Evolutionary conservation across 2,329 filamentous ascomycete genomes (phyloP).

Genomic region (Monosporascus sp.): DNA sequence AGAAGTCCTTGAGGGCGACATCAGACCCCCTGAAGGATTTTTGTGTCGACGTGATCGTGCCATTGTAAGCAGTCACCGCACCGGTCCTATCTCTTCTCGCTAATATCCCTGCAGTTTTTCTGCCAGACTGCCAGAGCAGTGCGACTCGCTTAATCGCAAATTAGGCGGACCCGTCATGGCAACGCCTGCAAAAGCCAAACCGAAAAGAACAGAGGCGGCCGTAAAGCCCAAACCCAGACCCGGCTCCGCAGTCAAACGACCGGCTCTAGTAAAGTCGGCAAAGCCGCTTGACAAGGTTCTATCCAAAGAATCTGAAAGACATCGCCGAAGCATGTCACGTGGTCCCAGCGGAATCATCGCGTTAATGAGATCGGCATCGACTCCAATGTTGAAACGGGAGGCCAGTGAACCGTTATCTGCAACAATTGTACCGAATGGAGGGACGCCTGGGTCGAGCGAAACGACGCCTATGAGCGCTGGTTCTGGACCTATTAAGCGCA

Average conservation of each 20-base stretch:
- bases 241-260: slow-evolving; percentile 46
- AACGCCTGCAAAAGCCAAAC: slow-evolving; percentile 40
- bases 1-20: slow-evolving; percentile 34
- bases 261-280: slow-evolving; percentile 33
- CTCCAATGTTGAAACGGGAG: slow-evolving; percentile 63
- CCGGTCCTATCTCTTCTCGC: slow-evolving; percentile 7
- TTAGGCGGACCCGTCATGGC: slow-evolving; percentile 65
- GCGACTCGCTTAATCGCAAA: slow-evolving; percentile 66
- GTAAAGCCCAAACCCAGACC: slow-evolving; percentile 42
- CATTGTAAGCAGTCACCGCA: slow-evolving; percentile 54
- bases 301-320: slow-evolving; percentile 49
- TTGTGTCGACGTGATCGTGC: slow-evolving; percentile 73
- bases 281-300: slow-evolving; percentile 57
- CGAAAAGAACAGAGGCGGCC: slow-evolving; percentile 39
- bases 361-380: slow-evolving; percentile 63
- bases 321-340: slow-evolving; percentile 48
- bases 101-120: slow-evolving; percentile 55
- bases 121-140: slow-evolving; percentile 66
- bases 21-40: slow-evolving; percentile 68
- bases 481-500: slow-evolving; percentile 41
- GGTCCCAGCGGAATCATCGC: slow-evolving; percentile 55
- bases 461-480: slow-evolving; percentile 31
- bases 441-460: slow-evolving; percentile 35
- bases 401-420: slow-evolving; percentile 53
- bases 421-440: slow-evolving; percentile 42